Evolutionary conservation across 2,329 filamentous ascomycete genomes (phyloP), one percentile per base, ranked within the genome.

Genomic region (Cladosporium velox): DNA sequence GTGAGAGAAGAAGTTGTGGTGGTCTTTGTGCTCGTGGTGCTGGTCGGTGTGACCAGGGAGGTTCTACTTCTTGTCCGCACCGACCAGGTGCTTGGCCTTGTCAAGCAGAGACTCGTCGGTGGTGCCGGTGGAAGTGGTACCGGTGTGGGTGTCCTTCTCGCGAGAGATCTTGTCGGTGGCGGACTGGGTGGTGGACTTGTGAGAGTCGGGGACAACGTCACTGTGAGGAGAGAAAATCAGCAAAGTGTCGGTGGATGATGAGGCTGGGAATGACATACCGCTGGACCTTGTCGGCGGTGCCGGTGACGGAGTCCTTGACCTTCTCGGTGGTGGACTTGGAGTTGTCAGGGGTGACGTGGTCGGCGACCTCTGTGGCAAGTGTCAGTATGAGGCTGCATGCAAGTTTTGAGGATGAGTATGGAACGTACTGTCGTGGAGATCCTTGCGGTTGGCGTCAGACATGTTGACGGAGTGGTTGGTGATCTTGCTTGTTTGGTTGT

Each of bases 361-460:
- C 85, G 74, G 79, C 78, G 68, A 82, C 78, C 84, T 87, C 84
- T 79, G 80, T 75, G 57, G 51, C 41, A 26, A 24, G 24, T 68
- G 72, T 75, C 66, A 76, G 72, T 65, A 14, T 32, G 54, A 24
- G 24, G 10, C 38, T 44, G 41, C n/a, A 21, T 41, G 66, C 47
- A 57, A 30, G 44, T 49, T 30, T 47, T 7, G 32, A 62, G 28
- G 59, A 55, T 18, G 63, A 60, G 58, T 41, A 15, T 32, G 47
- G 66, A n/a, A 72, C 74, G 62, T 71, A 77, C 79, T 85, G 76
- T 81, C 81, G 71, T 77, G 73, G 78, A 87, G 83, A 78, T 87
- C 85, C 80, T 89, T 88, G 85, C 87, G 86, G 74, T 81, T 83
- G 72, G 78, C 64, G 79, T 88, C 87, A 83, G 87, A 85, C 86